Base-by-base conservation (phyloP, 257 asterid species). In the Ligustrum vulgare region DNA sequence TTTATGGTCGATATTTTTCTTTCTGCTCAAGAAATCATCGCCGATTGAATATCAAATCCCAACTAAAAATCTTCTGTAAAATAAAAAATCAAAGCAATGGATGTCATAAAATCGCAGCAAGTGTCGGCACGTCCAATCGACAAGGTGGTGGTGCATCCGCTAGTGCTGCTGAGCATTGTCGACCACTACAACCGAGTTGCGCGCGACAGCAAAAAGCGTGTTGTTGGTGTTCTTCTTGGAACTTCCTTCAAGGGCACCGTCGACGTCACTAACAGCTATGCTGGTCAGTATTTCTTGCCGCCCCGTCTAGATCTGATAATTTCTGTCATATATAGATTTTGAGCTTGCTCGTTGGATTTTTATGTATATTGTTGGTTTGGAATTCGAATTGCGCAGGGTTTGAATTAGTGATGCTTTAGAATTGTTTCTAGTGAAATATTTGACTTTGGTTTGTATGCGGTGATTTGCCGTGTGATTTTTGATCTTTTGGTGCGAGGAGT, bases 151-250 rank as follows among this genome's bases (percentile, higher is more conserved):
- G 98, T 94, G 31, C 98, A 94, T 71, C 98, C 98, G 49, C 87
- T 94, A 71, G 98, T 94, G 79, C 82, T 94, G 64, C 86, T 94
- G 35, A 94, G 98, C 89, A 89, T 89, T 80, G 98, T 94, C 75
- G 98, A 92, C 84, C 98, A 94, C 84, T 94, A 89, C 88, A 94
- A 94, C 18, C 85, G 98, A 56, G 98, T 92, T 75, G 98, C 99
- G 54, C 93, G 97, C 25, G 98, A 94, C 72, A 86, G 95, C 36
- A 87, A 86, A 87, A 92, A 92, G 82, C 95, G 98, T 67, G 98
- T 94, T 60, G 91, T 94, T 15, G 97, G 97, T 32, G 93, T 94
- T 84, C 85, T 92, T 51, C 97, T 94, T 28, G 98, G 99, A 2
- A 84, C 89, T 67, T 92, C 98, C 20, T 85, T 80, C 28, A 89